Percentiles rank a stretch among this genome's conserved stretches.
Evolutionary conservation across 1,284 basidiomycete species (phyloP).

Genomic region (Takashimella tepidaria): DNA sequence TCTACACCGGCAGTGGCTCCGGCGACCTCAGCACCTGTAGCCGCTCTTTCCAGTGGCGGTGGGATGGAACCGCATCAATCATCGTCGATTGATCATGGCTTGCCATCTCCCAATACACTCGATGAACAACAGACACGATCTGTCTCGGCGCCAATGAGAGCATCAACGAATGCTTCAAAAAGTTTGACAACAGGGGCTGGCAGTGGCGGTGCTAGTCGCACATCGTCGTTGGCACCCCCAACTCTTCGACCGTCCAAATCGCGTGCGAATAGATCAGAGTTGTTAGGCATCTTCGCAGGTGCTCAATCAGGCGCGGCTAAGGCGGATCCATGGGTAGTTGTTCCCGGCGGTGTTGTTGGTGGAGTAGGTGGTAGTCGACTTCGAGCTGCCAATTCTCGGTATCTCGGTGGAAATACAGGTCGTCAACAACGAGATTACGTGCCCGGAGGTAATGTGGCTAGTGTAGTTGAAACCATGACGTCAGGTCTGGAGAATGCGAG

Average conservation of each 20-base stretch:
- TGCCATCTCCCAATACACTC: conserved; percentile 2
- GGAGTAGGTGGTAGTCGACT: conserved; percentile 13
- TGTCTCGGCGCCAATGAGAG: not conserved
- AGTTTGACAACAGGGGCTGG: not conserved
- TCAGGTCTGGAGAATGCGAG: not conserved
- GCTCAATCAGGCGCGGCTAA: conserved; percentile 54
- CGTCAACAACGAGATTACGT: conserved; percentile 7
- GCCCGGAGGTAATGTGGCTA: conserved; percentile 1
- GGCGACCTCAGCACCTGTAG: not conserved
- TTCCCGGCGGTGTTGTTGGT: conserved; percentile 6
- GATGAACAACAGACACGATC: not conserved
- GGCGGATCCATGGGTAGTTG: conserved; percentile 60
- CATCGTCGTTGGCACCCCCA: conserved; percentile 11
- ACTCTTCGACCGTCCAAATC: conserved; percentile 26
- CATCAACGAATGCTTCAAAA: not conserved
- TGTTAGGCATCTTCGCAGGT: conserved; percentile 74
- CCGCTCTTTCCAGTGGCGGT: conserved; percentile 16
- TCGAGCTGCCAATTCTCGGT: conserved; percentile 31
- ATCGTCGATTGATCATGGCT: conserved; percentile 51
- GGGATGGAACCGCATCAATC: conserved; percentile 26
- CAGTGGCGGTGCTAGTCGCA: too few relatives aligned
- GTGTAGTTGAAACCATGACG: not conserved
- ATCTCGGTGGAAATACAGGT: conserved; percentile 25
- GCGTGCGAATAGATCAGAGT: conserved; percentile 34
- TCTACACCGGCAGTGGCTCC: conserved; percentile 57